Conservation (phyloP, 352 stramenopile genomes). For the Plasmopara halstedii region DNA sequence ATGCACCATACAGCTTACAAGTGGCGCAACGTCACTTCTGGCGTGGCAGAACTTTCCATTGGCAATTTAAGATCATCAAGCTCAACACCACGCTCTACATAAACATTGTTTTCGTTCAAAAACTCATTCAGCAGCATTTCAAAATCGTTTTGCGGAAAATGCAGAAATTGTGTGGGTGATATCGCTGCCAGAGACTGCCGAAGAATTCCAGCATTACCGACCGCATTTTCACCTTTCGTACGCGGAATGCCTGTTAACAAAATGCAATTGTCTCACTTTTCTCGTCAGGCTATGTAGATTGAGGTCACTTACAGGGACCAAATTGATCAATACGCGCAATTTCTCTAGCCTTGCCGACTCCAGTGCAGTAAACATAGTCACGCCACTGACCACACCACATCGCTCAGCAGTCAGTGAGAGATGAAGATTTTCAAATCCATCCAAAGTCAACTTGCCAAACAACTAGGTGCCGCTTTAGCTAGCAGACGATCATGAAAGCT, state of each 20-base stretch:
- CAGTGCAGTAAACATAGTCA: conserved; percentile 81
- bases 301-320: conserved; percentile 35
- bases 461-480: conserved; percentile 46
- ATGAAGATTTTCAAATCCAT: not conserved
- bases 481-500: conserved; percentile 65
- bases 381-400: conserved; percentile 44
- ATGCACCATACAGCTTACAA: conserved; percentile 27
- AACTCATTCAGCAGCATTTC: conserved; percentile 58
- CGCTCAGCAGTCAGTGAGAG: conserved; percentile 1
- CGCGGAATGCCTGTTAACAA: conserved; percentile 38
- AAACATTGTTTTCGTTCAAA: conserved; percentile 32
- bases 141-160: conserved; percentile 83
- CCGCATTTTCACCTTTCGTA: conserved; percentile 7
- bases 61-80: conserved; percentile 31
- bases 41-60: not conserved
- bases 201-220: conserved; percentile 23
- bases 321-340: conserved; percentile 81
- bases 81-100: conserved; percentile 56
- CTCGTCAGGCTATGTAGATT: not conserved
- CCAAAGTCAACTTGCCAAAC: conserved; percentile 29
- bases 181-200: conserved; percentile 30
- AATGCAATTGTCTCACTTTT: conserved; percentile 6
- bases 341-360: conserved; percentile 51
- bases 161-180: conserved; percentile 74
- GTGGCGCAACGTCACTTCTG: conserved; percentile 33